A percentile compares a stretch with the other conserved stretches of the same genome.
Conservation (phyloP, 176 grass and related monocot species). For the Tillandsia fasciculata region DNA sequence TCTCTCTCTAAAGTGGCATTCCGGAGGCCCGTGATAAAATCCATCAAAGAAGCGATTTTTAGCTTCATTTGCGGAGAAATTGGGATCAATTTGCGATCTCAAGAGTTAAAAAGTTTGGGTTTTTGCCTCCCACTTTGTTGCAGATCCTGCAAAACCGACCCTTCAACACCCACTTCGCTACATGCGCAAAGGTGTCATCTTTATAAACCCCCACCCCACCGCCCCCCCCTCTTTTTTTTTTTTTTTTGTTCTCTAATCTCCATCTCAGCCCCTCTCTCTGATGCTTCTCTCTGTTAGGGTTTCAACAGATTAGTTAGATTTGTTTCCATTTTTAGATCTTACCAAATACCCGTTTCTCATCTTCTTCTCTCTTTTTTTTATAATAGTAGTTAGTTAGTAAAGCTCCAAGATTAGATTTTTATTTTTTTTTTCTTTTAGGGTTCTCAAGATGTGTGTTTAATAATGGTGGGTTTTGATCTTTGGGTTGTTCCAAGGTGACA, state of each 20-base stretch:
- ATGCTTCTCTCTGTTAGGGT: background rate
- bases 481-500: background rate
- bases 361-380: background rate
- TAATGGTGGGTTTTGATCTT: background rate
- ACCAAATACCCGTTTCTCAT: background rate
- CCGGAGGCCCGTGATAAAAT: background rate
- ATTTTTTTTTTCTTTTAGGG: background rate
- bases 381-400: background rate
- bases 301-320: background rate
- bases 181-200: conserved; percentile 9
- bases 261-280: background rate
- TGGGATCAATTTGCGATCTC: background rate
- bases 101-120: too few relatives aligned
- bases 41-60: background rate
- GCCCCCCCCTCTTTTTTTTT: too few relatives aligned
- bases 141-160: background rate
- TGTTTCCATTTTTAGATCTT: background rate
- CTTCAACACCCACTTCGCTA: background rate
- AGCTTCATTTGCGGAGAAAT: background rate
- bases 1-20: background rate
- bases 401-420: background rate
- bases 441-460: background rate
- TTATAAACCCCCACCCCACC: too few relatives aligned
- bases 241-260: too few relatives aligned
- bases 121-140: background rate